A percentile compares a stretch with the other conserved stretches of the same genome.
Evolutionary conservation across 2,329 filamentous ascomycete species (phyloP).

Genomic region (Paraphoma sp.): DNA sequence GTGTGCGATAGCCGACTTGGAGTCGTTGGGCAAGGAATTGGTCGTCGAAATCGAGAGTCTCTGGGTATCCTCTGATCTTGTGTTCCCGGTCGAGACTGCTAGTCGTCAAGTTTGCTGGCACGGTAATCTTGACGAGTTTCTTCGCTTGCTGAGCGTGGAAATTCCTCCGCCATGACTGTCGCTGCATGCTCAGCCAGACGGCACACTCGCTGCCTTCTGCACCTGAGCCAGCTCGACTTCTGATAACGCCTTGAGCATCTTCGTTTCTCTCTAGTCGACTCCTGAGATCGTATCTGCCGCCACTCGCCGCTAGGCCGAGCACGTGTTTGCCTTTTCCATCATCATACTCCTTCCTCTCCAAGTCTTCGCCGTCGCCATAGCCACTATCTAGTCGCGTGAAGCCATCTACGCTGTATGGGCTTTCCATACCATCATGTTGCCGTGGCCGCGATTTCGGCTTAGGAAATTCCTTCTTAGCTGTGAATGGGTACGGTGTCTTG

Average conservation of each 20-base stretch:
- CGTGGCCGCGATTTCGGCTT: slow-evolving; percentile 26
- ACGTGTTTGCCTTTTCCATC: slow-evolving; percentile 30
- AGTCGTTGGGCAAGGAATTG: slow-evolving; percentile 28
- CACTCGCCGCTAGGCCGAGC: slow-evolving; percentile 21
- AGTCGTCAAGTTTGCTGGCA: slow-evolving; percentile 21
- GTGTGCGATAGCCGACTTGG: slow-evolving; percentile 15
- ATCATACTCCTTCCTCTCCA: slow-evolving; percentile 11
- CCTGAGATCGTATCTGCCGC: slow-evolving; percentile 18
- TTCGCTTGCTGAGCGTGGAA: neutral
- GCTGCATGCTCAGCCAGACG: slow-evolving; percentile 23
- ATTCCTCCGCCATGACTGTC: neutral
- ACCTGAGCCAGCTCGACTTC: slow-evolving; percentile 2
- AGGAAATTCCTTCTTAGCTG: slow-evolving; percentile 33
- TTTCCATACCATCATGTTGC: slow-evolving; percentile 8
- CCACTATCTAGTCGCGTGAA: slow-evolving; percentile 11
- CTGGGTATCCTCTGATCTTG: neutral
- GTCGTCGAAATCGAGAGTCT: slow-evolving; percentile 36
- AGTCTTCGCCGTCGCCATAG: slow-evolving; percentile 2
- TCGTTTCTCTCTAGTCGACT: slow-evolving; percentile 27
- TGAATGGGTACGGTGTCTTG: slow-evolving; percentile 36
- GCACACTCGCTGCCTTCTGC: slow-evolving; percentile 12
- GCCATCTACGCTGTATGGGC: slow-evolving; percentile 6
- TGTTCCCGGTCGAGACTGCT: slow-evolving; percentile 1
- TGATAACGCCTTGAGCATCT: slow-evolving; percentile 24
- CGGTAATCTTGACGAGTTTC: slow-evolving; percentile 12